Evolutionary conservation across 2,329 filamentous ascomycete species (phyloP).

Genomic region (Shiraia sp.): DNA sequence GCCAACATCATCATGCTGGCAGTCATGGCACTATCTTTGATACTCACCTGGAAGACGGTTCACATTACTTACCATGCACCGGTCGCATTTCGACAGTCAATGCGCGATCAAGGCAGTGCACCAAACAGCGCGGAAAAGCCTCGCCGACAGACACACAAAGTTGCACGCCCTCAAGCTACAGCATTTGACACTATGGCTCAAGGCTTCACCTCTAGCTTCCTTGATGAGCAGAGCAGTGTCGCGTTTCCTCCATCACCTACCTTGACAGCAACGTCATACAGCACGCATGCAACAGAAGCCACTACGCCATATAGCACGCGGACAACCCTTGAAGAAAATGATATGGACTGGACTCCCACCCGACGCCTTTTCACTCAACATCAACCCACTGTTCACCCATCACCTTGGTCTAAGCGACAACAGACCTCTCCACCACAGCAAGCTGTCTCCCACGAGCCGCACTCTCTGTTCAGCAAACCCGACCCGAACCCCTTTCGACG

Average conservation of each 20-base stretch:
- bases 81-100: slow-evolving; percentile 26
- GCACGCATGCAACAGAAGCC: slow-evolving; percentile 28
- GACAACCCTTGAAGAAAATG: slow-evolving; percentile 48
- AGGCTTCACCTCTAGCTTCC: slow-evolving; percentile 46
- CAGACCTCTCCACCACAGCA: slow-evolving; percentile 10
- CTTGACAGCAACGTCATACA: slow-evolving; percentile 25
- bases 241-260: slow-evolving; percentile 40
- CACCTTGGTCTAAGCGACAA: slow-evolving; percentile 14
- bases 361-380: slow-evolving; percentile 43
- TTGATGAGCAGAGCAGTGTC: slow-evolving; percentile 19
- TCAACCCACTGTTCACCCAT: slow-evolving; percentile 24
- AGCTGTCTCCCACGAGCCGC: slow-evolving; percentile 8
- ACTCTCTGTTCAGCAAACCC: slow-evolving; percentile 29
- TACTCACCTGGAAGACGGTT: slow-evolving; percentile 57
- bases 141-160: slow-evolving; percentile 28
- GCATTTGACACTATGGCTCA: slow-evolving; percentile 42
- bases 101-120: slow-evolving; percentile 27
- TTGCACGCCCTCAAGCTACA: slow-evolving; percentile 28
- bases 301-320: slow-evolving; percentile 24
- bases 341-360: slow-evolving; percentile 77
- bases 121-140: slow-evolving; percentile 21
- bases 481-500: slow-evolving; percentile 67
- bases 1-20: slow-evolving; percentile 61
- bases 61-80: slow-evolving; percentile 56
- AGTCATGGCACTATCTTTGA: slow-evolving; percentile 28